Conservation (phyloP, 2,329 filamentous ascomycete species). For the Clonostachys sp. region DNA sequence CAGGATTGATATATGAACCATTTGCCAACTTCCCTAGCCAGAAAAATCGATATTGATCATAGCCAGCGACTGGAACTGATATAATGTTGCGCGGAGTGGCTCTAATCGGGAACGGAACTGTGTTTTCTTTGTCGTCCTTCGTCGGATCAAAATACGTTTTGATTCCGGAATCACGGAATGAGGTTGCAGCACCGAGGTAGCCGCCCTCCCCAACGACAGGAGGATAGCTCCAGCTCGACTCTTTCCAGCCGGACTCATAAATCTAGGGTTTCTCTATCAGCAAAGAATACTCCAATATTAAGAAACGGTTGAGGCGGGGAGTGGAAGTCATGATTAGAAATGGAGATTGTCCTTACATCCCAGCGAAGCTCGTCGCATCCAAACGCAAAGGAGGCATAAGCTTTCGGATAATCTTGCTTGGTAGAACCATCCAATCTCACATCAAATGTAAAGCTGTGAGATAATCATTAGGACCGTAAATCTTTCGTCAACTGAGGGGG, state of each 20-base stretch:
- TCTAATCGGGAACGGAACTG: constrained; percentile 11
- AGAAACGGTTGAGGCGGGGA: too few species aligned
- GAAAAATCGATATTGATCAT: constrained; percentile 7
- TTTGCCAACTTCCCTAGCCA: constrained; percentile 18
- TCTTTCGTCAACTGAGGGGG: not conserved
- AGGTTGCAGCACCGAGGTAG: constrained; percentile 1
- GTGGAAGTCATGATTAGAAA: too few species aligned
- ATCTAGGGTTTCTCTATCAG: constrained; percentile 4
- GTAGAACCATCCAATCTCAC: constrained; percentile 1
- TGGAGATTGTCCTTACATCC: constrained; percentile 2
- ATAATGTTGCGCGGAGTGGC: not conserved
- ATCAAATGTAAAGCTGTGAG: constrained; percentile 6
- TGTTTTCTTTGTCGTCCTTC: constrained; percentile 9
- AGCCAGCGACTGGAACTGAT: not conserved
- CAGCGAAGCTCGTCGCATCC: constrained; percentile 12
- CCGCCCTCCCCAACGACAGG: constrained; percentile 17
- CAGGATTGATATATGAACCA: constrained; percentile 1
- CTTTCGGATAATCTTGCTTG: constrained; percentile 8
- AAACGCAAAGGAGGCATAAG: constrained; percentile 10
- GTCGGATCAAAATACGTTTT: not conserved
- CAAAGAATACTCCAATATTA: too few species aligned
- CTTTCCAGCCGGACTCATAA: constrained; percentile 17
- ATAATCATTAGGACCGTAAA: not conserved
- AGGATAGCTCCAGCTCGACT: constrained; percentile 24
- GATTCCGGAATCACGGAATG: constrained; percentile 1